A percentile compares a stretch with the other conserved stretches of the same genome.
Conservation (phyloP, 1,284 basidiomycete genomes). For the Melampsora americana region DNA sequence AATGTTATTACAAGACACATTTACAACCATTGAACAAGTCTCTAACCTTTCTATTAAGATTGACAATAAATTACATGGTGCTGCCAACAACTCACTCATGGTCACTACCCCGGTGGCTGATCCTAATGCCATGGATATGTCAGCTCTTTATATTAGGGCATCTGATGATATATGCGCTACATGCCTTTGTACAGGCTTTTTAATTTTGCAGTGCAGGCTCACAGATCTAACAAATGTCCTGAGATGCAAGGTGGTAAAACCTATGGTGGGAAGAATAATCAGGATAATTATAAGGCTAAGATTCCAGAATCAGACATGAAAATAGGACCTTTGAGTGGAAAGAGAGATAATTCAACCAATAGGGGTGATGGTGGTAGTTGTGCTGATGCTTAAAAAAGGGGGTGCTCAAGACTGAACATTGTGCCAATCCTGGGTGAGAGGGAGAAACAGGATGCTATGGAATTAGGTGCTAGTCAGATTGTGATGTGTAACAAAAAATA, state of each 20-base stretch:
- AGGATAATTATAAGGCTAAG: too few species aligned
- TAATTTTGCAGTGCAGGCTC: not conserved
- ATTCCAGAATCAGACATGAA: not conserved
- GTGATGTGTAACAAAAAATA: not conserved
- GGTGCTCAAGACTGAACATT: not conserved
- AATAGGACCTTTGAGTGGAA: not conserved
- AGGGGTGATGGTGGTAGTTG: not conserved
- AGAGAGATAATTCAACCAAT: too few species aligned
- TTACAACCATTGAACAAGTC: too few species aligned
- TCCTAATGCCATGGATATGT: not conserved
- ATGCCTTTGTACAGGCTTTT: not conserved
- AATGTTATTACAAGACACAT: too few species aligned
- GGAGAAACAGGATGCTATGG: not conserved
- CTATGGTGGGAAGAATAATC: not conserved
- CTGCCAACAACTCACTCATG: not conserved
- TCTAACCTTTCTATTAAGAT: too few species aligned
- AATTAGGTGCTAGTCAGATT: not conserved
- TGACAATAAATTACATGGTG: not conserved
- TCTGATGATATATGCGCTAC: not conserved
- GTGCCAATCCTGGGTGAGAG: too few species aligned
- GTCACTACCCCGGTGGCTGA: not conserved
- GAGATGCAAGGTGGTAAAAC: not conserved
- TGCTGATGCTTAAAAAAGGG: not conserved
- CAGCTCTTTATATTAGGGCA: not conserved
- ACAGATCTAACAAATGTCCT: not conserved